A percentile compares a stretch with the other conserved stretches of the same genome.
phyloP scores from a whole-genome alignment of 306 rosid genomes.

The Lupinus albus region DNA sequence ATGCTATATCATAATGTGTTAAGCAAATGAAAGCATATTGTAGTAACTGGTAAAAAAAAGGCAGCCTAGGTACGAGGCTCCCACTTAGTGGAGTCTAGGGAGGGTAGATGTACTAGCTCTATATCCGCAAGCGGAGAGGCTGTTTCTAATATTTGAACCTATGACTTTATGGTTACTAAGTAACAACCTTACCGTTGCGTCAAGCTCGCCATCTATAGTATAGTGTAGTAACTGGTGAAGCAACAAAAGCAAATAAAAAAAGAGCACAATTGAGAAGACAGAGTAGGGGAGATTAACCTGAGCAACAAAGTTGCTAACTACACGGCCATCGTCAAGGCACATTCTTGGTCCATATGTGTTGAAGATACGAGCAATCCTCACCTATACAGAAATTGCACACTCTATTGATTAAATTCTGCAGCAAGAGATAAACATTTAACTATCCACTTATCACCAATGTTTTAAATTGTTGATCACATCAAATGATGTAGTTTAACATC shows the following conservation, averaged over 20 bases:
- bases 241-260: neutral
- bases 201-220: too few relatives aligned
- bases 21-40: neutral
- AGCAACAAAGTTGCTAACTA: slow-evolving; percentile 91
- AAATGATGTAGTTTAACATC: too few relatives aligned
- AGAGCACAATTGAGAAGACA: neutral
- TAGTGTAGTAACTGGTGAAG: neutral
- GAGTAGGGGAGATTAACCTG: slow-evolving; percentile 56
- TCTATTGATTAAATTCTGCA: neutral
- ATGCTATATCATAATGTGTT: too few relatives aligned
- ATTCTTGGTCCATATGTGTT: slow-evolving; percentile 91
- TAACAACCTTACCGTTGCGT: too few relatives aligned
- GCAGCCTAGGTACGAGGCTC: too few relatives aligned
- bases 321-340: slow-evolving; percentile 94
- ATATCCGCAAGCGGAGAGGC: too few relatives aligned
- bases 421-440: neutral
- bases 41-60: too few relatives aligned
- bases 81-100: too few relatives aligned
- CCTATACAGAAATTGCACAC: slow-evolving; percentile 47
- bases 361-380: slow-evolving; percentile 88
- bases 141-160: too few relatives aligned
- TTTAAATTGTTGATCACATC: too few relatives aligned
- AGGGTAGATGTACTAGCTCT: too few relatives aligned
- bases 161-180: too few relatives aligned
- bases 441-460: neutral